Evolutionary conservation across 2,329 filamentous ascomycete species (phyloP).

Genomic region (Rasamsonia emersonii): DNA sequence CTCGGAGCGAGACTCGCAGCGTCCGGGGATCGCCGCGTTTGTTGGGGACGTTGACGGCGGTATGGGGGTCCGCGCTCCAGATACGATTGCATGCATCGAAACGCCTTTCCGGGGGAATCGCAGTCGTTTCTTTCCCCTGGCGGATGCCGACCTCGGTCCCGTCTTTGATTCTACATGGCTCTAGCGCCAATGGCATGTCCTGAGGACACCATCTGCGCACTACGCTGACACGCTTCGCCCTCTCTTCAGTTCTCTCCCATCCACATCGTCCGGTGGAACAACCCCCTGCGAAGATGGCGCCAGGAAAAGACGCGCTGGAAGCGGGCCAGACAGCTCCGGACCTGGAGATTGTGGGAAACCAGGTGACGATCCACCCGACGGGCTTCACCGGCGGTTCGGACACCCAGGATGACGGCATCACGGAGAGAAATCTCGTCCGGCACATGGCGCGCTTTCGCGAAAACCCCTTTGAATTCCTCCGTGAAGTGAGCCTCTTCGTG

Average conservation of each 20-base stretch:
- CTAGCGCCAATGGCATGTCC: no score
- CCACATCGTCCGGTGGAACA: no score
- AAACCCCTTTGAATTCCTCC: constrained; percentile 68
- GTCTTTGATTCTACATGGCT: no score
- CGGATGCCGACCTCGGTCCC: not conserved
- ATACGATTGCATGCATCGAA: no score
- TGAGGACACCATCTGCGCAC: no score
- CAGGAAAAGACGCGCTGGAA: constrained; percentile 19
- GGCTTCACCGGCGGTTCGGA: constrained; percentile 43
- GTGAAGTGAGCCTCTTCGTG: constrained; percentile 87
- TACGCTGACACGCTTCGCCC: no score
- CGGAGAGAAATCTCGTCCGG: constrained; percentile 45
- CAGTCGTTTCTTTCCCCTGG: constrained; percentile 2
- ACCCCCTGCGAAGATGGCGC: constrained; percentile 25
- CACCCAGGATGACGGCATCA: constrained; percentile 37
- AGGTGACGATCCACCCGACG: constrained; percentile 65
- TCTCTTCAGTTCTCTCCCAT: no score
- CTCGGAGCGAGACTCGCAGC: not conserved
- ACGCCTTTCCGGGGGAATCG: not conserved
- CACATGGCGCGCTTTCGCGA: constrained; percentile 81
- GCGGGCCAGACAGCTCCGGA: constrained; percentile 54
- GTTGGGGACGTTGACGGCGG: constrained; percentile 1
- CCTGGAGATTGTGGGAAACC: constrained; percentile 65
- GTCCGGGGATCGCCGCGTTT: not conserved
- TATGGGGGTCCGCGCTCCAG: no score